These are phyloP conservation scores for Fusarium anthophilum DNA, from an alignment of 2,329 filamentous ascomycete species.

Conservation along the genomic window DNA sequence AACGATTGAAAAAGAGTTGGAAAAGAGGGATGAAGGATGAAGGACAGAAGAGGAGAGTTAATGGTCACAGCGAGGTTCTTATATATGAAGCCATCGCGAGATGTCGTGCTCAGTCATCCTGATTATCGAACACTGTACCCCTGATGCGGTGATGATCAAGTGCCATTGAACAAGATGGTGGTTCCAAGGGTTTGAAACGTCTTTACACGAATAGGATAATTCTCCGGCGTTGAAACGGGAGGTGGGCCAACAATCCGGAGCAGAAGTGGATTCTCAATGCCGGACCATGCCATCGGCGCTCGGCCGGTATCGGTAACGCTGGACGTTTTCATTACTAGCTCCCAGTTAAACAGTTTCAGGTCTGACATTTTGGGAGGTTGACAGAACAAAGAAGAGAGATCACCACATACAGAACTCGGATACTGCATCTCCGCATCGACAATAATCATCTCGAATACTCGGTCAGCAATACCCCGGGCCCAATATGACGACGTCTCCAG, in stretches of 20 bases:
- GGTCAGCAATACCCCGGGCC: background rate
- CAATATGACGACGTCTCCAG: background rate
- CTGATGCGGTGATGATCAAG: slow-evolving; percentile 10
- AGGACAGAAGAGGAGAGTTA: background rate
- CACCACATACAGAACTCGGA: background rate
- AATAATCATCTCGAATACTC: background rate
- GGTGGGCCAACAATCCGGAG: slow-evolving; percentile 7
- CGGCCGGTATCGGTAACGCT: background rate
- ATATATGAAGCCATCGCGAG: slow-evolving; percentile 33
- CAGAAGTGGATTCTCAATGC: slow-evolving; percentile 1
- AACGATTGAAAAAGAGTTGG: slow-evolving; percentile 33
- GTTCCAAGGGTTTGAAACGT: slow-evolving; percentile 9
- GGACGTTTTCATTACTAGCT: background rate
- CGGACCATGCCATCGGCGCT: background rate
- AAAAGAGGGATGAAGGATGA: slow-evolving; percentile 21
- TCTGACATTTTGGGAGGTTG: background rate
- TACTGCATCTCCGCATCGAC: background rate
- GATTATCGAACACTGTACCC: slow-evolving; percentile 3
- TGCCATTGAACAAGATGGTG: background rate
- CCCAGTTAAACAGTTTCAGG: background rate
- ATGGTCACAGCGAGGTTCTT: slow-evolving; percentile 1
- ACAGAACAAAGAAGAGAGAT: background rate
- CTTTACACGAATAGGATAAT: slow-evolving; percentile 39
- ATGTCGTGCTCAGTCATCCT: background rate
- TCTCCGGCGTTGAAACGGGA: slow-evolving; percentile 33